Percentiles rank a stretch among this genome's conserved stretches.
These are phyloP conservation scores for Aspergillus leporis DNA, from an alignment of 495 filamentous ascomycete genomes.

Conservation along the genomic window DNA sequence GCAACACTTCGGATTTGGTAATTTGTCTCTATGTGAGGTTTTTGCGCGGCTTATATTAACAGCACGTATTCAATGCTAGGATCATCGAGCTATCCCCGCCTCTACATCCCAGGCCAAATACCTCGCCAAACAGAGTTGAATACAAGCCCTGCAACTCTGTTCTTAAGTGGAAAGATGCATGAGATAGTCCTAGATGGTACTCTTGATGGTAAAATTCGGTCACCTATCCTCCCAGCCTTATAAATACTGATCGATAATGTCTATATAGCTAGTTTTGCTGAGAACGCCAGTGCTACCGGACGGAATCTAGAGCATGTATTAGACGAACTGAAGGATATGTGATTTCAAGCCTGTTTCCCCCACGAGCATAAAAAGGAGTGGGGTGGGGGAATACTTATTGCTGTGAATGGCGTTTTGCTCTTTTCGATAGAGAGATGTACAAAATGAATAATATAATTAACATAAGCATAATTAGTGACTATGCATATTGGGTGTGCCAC, in stretches of 20 bases:
- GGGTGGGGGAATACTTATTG: too few relatives aligned
- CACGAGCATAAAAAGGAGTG: slow-evolving; percentile 3
- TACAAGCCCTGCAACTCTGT: slow-evolving; percentile 36
- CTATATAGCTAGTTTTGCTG: slow-evolving; percentile 30
- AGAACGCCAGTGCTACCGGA: slow-evolving; percentile 26
- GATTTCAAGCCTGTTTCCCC: slow-evolving; percentile 17
- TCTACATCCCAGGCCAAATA: slow-evolving; percentile 29
- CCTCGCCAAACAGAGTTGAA: slow-evolving; percentile 30
- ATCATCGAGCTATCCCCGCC: slow-evolving; percentile 31
- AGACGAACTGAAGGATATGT: slow-evolving; percentile 33
- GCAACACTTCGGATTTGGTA: slow-evolving; percentile 33
- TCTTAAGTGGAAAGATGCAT: slow-evolving; percentile 31
- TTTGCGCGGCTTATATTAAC: slow-evolving; percentile 11
- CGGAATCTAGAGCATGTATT: slow-evolving; percentile 23
- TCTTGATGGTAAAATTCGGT: slow-evolving; percentile 27
- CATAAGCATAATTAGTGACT: too few relatives aligned
- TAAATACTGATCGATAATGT: slow-evolving; percentile 22
- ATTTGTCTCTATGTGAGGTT: slow-evolving; percentile 10
- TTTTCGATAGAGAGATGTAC: too few relatives aligned
- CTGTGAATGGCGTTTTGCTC: too few relatives aligned
- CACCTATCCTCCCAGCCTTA: slow-evolving; percentile 10
- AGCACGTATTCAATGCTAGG: slow-evolving; percentile 19
- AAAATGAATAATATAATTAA: too few relatives aligned
- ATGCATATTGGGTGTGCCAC: too few relatives aligned
- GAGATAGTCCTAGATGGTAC: slow-evolving; percentile 34